A percentile compares a stretch with the other conserved stretches of the same genome.
Evolutionary conservation across 2,329 filamentous ascomycete genomes (phyloP).

Genomic region (Phialophora tarda): DNA sequence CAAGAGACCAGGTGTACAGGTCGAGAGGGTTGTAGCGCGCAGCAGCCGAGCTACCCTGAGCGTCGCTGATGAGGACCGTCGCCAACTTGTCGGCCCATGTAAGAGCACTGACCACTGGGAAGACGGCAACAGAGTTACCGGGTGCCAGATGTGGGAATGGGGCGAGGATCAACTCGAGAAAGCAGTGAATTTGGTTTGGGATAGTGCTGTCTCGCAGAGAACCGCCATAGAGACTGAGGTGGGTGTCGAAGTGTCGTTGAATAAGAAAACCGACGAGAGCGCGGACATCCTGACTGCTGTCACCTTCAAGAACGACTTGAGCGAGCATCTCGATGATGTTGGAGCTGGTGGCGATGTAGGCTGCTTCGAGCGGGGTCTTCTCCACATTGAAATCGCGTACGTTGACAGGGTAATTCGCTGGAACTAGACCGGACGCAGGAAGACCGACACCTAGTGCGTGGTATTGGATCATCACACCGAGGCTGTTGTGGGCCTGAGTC

Average conservation of each 20-base stretch:
- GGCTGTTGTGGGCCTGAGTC: slow-evolving; percentile 13
- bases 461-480: slow-evolving; percentile 8
- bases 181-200: slow-evolving; percentile 8
- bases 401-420: background rate
- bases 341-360: slow-evolving; percentile 11
- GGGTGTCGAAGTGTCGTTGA: background rate
- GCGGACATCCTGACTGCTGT: background rate
- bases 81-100: slow-evolving; percentile 9
- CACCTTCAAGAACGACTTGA: background rate
- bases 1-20: slow-evolving; percentile 26
- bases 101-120: background rate
- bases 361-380: slow-evolving; percentile 1
- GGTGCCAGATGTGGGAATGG: slow-evolving; percentile 1
- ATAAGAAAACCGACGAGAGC: background rate
- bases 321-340: slow-evolving; percentile 9
- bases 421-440: slow-evolving; percentile 8
- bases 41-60: background rate
- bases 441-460: slow-evolving; percentile 27
- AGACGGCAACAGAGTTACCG: background rate
- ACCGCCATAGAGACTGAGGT: background rate
- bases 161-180: slow-evolving; percentile 6
- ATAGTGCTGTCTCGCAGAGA: background rate
- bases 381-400: background rate
- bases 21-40: slow-evolving; percentile 31
- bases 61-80: slow-evolving; percentile 8